Percentiles rank a stretch among this genome's conserved stretches.
phyloP scores from a whole-genome alignment of 2,329 filamentous ascomycete species.

The Cladosporium sp. region DNA sequence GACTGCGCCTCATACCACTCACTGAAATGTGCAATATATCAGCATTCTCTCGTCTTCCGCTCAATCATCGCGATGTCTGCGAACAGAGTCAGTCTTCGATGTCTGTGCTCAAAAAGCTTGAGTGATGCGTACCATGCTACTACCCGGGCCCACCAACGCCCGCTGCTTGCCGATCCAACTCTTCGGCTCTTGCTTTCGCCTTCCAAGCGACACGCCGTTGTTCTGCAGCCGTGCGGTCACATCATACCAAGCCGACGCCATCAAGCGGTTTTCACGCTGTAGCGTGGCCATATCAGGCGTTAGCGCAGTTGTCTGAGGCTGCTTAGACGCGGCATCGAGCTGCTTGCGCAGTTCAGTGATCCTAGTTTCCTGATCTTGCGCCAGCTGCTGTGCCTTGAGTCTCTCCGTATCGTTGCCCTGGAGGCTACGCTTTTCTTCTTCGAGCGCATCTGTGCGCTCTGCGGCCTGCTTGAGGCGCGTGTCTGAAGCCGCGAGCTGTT shows the following conservation, averaged over 20 bases:
- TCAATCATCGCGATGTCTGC: slow-evolving; percentile 10
- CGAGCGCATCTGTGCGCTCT: slow-evolving; percentile 33
- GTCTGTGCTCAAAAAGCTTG: background rate
- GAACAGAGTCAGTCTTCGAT: background rate
- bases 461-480: slow-evolving; percentile 35
- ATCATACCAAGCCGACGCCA: slow-evolving; percentile 84
- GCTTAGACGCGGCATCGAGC: slow-evolving; percentile 28
- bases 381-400: slow-evolving; percentile 26
- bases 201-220: slow-evolving; percentile 76
- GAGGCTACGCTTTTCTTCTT: slow-evolving; percentile 28
- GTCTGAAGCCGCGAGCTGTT: slow-evolving; percentile 36
- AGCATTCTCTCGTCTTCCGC: background rate
- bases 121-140: slow-evolving; percentile 18
- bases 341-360: slow-evolving; percentile 34
- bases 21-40: background rate
- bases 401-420: slow-evolving; percentile 21
- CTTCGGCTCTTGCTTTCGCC: slow-evolving; percentile 71
- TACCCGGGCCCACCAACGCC: slow-evolving; percentile 40
- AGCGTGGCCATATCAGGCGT: slow-evolving; percentile 63
- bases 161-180: slow-evolving; percentile 86
- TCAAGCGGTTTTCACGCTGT: slow-evolving; percentile 74
- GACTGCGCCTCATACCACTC: background rate
- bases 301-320: slow-evolving; percentile 21
- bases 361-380: slow-evolving; percentile 31
- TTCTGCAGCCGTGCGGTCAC: slow-evolving; percentile 75